A percentile compares a stretch with the other conserved stretches of the same genome.
These are phyloP conservation scores for Fraxinus excelsior DNA, from an alignment of 257 asterid species.

Conservation along the genomic window DNA sequence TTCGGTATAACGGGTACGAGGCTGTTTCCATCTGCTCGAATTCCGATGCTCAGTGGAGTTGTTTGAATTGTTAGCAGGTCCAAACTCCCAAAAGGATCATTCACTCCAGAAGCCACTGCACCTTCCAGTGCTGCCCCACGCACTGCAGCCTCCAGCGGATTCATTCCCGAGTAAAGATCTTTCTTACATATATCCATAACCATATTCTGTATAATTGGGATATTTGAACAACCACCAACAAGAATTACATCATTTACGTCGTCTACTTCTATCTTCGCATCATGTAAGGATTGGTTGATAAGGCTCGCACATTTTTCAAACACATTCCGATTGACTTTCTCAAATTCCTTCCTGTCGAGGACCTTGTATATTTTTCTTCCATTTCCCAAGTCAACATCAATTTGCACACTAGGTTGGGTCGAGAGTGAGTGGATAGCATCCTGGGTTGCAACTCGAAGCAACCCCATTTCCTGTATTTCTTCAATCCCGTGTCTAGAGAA, in stretches of 20 bases:
- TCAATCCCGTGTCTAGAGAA: conserved; percentile 61
- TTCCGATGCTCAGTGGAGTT: conserved; percentile 69
- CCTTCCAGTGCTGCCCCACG: conserved; percentile 87
- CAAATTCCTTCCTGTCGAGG: conserved; percentile 49
- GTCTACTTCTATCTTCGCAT: conserved; percentile 56
- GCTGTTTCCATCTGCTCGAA: conserved; percentile 57
- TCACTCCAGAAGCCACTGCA: conserved; percentile 75
- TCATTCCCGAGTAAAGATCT: conserved; percentile 49
- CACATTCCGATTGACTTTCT: conserved; percentile 55
- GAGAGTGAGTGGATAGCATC: conserved; percentile 77
- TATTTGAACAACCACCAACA: conserved; percentile 80
- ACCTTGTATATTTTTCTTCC: conserved; percentile 54
- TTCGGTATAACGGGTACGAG: conserved; percentile 60
- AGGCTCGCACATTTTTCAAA: conserved; percentile 61
- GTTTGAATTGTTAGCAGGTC: conserved; percentile 52
- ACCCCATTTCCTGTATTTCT: conserved; percentile 59
- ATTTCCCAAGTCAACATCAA: conserved; percentile 60
- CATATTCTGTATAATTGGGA: conserved; percentile 52
- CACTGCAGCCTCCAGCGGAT: conserved; percentile 37
- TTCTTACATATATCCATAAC: conserved; percentile 40
- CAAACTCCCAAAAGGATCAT: conserved; percentile 72
- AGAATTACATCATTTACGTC: conserved; percentile 66
- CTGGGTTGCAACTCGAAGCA: conserved; percentile 75
- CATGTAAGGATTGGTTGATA: conserved; percentile 50
- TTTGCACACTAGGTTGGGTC: conserved; percentile 34